Evolutionary conservation across 2,329 filamentous ascomycete species (phyloP), one percentile per base, ranked within the genome.

Genomic region (Cercospora janseana): DNA sequence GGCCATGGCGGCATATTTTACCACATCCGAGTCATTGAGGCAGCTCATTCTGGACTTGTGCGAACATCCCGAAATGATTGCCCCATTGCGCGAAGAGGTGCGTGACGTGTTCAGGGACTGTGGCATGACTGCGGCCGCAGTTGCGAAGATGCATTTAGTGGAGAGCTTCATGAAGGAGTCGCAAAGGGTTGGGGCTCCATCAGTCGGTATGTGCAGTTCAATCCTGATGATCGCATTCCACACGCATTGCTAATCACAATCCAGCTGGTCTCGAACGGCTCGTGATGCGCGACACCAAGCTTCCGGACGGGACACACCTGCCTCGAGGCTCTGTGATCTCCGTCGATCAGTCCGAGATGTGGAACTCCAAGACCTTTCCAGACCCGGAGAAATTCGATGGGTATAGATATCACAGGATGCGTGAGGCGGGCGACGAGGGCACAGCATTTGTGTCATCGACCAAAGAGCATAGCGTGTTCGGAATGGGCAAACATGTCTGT

Each of bases 401-500:
- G 1, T 54, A 52, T 29, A 51, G 60, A 4, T 63, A 57, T 27
- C 24, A 52, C 20, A 44, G 48, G 6, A 54, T 56, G 15, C 56
- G 56, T n/a, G 26, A 45, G n/a, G 42, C 55, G 1, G 59, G 59
- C 6, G 53, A 60, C 18, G 52, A 37, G 4, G n/a, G 31, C 9
- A 48, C 42, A 1, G 15, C 18, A 2, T 44, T 35, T 23, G 57
- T 57, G n/a, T 56, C 60, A 2, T 56, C 54, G 4, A 55, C 49
- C 2, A 23, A 52, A 5, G 49, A 56, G 10, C 57, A 66, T 47
- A 44, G 63, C 27, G 52, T 35, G 0, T 69, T 67, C 51, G 64
- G 66, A 10, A 51, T 60, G 24, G 68, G 68, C 10, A 54, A 57
- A 23, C 63, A 69, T 43, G 62, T 61, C 9, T 68, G 68, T 43